These are phyloP conservation scores for Malassezia equina DNA, from an alignment of 1,284 basidiomycete genomes.

Conservation along the genomic window DNA sequence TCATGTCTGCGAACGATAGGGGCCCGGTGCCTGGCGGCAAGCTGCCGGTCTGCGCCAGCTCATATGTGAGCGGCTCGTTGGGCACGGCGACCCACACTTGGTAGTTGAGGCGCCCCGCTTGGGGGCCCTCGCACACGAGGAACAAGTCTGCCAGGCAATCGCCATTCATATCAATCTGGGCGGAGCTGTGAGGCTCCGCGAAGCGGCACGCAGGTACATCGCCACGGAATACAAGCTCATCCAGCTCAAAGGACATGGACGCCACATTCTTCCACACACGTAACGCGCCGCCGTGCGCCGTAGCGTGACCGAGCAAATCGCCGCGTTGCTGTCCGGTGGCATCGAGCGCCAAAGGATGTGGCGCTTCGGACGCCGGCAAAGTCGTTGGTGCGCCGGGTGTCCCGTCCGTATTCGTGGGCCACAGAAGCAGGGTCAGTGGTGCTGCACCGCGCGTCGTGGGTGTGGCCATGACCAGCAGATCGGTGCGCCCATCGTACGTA, in stretches of 20 bases:
- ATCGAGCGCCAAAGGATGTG: slow-evolving; percentile 79
- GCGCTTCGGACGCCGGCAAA: slow-evolving; percentile 58
- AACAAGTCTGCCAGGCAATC: slow-evolving; percentile 92
- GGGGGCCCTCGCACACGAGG: slow-evolving; percentile 65
- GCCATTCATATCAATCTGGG: slow-evolving; percentile 87
- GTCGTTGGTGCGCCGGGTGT: slow-evolving; percentile 45
- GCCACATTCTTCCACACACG: slow-evolving; percentile 31
- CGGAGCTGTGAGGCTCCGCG: slow-evolving; percentile 81
- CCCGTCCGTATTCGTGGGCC: slow-evolving; percentile 9
- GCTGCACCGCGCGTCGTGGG: slow-evolving; percentile 27
- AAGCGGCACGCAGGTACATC: slow-evolving; percentile 56
- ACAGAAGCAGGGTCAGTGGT: slow-evolving; percentile 24
- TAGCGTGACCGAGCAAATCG: slow-evolving; percentile 67
- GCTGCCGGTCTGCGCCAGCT: slow-evolving; percentile 58
- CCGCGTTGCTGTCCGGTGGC: slow-evolving; percentile 76
- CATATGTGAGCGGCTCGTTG: slow-evolving; percentile 51
- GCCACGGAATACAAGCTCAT: slow-evolving; percentile 2
- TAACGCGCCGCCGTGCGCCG: slow-evolving; percentile 19
- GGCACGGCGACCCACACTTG: slow-evolving; percentile 67
- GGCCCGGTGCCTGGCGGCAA: slow-evolving; percentile 70
- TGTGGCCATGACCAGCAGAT: slow-evolving; percentile 69
- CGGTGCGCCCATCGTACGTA: slow-evolving; percentile 79
- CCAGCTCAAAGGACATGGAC: slow-evolving; percentile 8
- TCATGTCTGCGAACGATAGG: slow-evolving; percentile 82
- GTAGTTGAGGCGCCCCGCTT: slow-evolving; percentile 52